Evolutionary conservation across 768 basidiomycete species (phyloP), one percentile per base, ranked within the genome.

Genomic region (Mycena galopus): DNA sequence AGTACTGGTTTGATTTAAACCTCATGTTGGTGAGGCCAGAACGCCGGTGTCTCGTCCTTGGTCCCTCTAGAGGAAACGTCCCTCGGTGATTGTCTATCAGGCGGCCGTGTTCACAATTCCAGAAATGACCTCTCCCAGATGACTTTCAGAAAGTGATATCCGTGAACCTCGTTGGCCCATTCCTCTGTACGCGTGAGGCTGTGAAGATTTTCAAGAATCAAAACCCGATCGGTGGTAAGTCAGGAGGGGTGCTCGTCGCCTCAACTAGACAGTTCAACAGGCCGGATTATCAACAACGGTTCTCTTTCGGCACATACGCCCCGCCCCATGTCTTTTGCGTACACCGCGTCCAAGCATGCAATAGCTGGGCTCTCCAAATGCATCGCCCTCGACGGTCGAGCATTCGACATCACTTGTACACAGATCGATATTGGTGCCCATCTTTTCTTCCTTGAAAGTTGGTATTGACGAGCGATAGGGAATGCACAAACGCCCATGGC

Each of bases 271-370:
- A 32, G 29, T 17, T 6, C n/a, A n/a, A 12, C 70, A 92, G 91
- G 90, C 3, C 88, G 94, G n/a, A 93, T 96, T 72, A 92, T 97
- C 82, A 95, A 96, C 83, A 95, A 96, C 75, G 95, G 94, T 0
- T 93, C 91, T 21, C 84, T 94, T 27, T 87, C 92, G 0, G 93
- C 93, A 0, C 88, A 92, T 71, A 84, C 88, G 4, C 93, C 94
- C 1, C 87, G 93, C n/a, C 92, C 91, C 1, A 80, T 88, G 75
- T 84, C 88, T 1, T 79, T 79, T 27, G 86, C 94, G 0, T 96
- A 96, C 79, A 92, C 93, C 0, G 84, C 88, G 62, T 92, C 93
- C 16, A 97, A 96, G 81, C 94, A 96, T 77, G 95, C 92, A 9
- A 89, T 96, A 53, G 79, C 84, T 1, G 95, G 95, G 0, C 81